Evolutionary conservation across 495 filamentous ascomycete species (phyloP), one percentile per base, ranked within the genome.

Genomic region (Lineolata rhizophorae): DNA sequence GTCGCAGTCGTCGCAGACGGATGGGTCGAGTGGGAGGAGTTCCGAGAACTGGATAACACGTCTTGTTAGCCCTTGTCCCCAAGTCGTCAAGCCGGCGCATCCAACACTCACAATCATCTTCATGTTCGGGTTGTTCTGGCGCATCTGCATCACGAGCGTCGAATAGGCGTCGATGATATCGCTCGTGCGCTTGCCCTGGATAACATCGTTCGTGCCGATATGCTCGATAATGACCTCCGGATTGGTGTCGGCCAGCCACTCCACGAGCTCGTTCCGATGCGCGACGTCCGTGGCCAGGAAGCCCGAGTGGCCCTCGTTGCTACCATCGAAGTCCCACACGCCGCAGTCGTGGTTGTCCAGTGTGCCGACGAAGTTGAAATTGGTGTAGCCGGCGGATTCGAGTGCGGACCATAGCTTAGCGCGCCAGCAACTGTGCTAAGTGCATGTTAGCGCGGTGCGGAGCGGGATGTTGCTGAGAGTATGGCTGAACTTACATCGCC

Each of bases 261-360:
- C 59, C 21, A 56, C 57, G 9, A 64, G 50, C 44, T 61, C 52
- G 19, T 56, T 51, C 20, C 48, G 47, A 42, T 56, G 51, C 37
- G 55, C 60, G 30, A 64, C 62, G 41, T 62, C 37, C 39, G 58
- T 54, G 18, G 59, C 59, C 9, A 55, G 47, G 49, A 53, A 62
- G n/a, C 60, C 60, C 11, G 57, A 56, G 45, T 64, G 60, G n/a
- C 60, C 60, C 41, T 64, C 60, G 36, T 64, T 53, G 39, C 62
- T 52, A 38, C 52, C 47, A 44, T 62, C 58, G 39, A 57, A 64
- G 19, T 47, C 46, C 31, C 53, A 46, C 30, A 50, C 51, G 32
- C 50, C 52, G 25, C 56, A 42, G 26, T 43, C 37, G n/a, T n/a
- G n/a, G 46, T 51, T 54, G 36, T 53, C 51, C 11, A 54, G 50